phyloP scores from a whole-genome alignment of 495 filamentous ascomycete genomes.

The Pyronema omphalodes region DNA sequence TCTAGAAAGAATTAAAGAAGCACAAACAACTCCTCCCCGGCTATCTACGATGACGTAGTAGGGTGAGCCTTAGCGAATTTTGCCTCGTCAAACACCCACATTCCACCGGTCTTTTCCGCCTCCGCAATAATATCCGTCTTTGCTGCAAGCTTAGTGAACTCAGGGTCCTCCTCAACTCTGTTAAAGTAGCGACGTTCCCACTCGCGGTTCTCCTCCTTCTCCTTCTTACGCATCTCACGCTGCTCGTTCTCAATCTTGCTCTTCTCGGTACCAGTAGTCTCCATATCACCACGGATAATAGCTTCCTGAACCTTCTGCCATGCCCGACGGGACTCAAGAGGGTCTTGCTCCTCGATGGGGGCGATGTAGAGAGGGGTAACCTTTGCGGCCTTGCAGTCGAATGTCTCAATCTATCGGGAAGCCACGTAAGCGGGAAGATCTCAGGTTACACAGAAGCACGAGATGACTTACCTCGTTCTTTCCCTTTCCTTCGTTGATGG shows the following conservation, averaged over 20 bases:
- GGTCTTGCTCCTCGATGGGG: constrained; percentile 63
- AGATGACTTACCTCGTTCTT: constrained; percentile 33
- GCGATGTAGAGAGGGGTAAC: constrained; percentile 52
- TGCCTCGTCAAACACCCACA: constrained; percentile 64
- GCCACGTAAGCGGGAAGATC: neutral
- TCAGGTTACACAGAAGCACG: neutral
- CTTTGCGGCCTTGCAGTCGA: constrained; percentile 42
- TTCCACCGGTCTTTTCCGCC: constrained; percentile 63
- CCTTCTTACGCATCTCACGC: constrained; percentile 61
- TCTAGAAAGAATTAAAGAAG: too few species aligned
- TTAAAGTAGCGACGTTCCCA: constrained; percentile 82
- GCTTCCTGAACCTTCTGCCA: constrained; percentile 71
- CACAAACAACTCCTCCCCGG: too few species aligned
- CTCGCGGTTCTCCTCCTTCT: constrained; percentile 55
- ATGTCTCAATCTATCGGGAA: constrained; percentile 37
- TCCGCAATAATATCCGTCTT: constrained; percentile 44
- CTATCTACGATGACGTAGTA: too few species aligned
- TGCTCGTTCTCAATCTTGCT: constrained; percentile 80
- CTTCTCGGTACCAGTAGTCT: constrained; percentile 59
- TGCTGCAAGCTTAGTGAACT: constrained; percentile 40
- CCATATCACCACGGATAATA: constrained; percentile 68
- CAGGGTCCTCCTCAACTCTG: constrained; percentile 31
- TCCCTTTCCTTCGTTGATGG: constrained; percentile 49
- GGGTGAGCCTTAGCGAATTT: constrained; percentile 33
- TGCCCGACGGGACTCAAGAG: constrained; percentile 70